Percentiles rank a stretch among this genome's conserved stretches.
Evolutionary conservation across 305 asterid genomes (phyloP).

Genomic region (Striga hermonthica): DNA sequence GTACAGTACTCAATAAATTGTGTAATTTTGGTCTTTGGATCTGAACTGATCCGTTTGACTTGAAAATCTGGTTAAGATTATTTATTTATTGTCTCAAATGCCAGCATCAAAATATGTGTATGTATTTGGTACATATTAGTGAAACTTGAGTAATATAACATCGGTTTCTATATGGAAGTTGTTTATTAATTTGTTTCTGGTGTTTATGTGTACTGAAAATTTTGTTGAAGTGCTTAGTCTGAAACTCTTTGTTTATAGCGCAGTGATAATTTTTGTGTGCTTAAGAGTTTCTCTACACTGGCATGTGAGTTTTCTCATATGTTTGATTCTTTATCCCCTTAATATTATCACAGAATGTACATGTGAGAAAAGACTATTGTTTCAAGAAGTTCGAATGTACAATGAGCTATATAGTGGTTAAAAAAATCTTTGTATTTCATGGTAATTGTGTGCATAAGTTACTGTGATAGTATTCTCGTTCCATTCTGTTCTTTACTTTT

Average conservation of each 20-base stretch:
- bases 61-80: neutral
- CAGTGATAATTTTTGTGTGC: too few relatives aligned
- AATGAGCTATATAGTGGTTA: neutral
- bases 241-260: too few relatives aligned
- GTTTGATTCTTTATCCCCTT: conserved; percentile 19
- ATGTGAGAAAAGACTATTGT: conserved; percentile 6
- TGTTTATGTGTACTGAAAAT: neutral
- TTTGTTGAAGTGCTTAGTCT: neutral
- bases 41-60: neutral
- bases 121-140: conserved; percentile 4
- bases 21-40: neutral
- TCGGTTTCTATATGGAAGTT: neutral
- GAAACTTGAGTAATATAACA: neutral
- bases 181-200: neutral
- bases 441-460: conserved; percentile 10
- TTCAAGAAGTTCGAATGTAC: neutral
- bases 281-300: neutral
- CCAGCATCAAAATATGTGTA: neutral
- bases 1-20: neutral
- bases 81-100: neutral
- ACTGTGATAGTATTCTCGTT: neutral
- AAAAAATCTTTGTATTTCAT: neutral
- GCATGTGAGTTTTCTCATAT: neutral
- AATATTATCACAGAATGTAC: neutral
- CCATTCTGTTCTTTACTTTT: neutral